These are phyloP conservation scores for Ganoderma sp. DNA, from an alignment of 1,284 basidiomycete genomes.

Conservation along the genomic window DNA sequence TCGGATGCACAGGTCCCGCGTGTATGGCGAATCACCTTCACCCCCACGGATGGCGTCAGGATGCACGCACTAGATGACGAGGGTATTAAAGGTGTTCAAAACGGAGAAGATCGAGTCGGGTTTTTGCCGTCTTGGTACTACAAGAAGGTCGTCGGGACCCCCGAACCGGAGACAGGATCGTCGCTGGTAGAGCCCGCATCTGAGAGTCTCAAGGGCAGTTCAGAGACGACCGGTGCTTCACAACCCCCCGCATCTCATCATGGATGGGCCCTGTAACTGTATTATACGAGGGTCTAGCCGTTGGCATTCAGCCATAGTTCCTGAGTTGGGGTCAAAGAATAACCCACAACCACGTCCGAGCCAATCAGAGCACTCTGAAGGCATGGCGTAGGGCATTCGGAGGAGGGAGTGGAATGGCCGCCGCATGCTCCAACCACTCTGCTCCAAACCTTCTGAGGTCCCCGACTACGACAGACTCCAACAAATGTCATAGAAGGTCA, in stretches of 20 bases:
- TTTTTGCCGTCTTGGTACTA: constrained; percentile 76
- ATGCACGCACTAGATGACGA: constrained; percentile 51
- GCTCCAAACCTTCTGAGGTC: no score
- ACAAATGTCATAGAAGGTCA: no score
- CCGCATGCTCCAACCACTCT: background rate
- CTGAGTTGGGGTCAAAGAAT: no score
- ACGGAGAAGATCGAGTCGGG: constrained; percentile 72
- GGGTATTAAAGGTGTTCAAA: constrained; percentile 62
- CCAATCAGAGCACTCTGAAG: background rate
- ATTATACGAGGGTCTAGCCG: background rate
- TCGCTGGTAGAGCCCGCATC: background rate
- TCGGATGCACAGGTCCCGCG: constrained; percentile 14
- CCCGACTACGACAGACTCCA: no score
- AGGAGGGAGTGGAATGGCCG: background rate
- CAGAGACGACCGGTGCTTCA: background rate
- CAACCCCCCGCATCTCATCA: background rate
- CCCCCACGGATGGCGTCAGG: constrained; percentile 57
- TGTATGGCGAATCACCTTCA: constrained; percentile 75
- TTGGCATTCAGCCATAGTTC: no score
- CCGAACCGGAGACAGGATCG: background rate
- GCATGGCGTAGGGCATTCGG: background rate
- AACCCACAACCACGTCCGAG: background rate
- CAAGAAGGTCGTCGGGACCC: constrained; percentile 7
- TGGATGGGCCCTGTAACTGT: constrained; percentile 9
- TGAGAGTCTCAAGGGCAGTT: background rate